Evolutionary conservation across 2,329 filamentous ascomycete genomes (phyloP), one percentile per base, ranked within the genome.

Genomic region (Rosellinia necatrix): DNA sequence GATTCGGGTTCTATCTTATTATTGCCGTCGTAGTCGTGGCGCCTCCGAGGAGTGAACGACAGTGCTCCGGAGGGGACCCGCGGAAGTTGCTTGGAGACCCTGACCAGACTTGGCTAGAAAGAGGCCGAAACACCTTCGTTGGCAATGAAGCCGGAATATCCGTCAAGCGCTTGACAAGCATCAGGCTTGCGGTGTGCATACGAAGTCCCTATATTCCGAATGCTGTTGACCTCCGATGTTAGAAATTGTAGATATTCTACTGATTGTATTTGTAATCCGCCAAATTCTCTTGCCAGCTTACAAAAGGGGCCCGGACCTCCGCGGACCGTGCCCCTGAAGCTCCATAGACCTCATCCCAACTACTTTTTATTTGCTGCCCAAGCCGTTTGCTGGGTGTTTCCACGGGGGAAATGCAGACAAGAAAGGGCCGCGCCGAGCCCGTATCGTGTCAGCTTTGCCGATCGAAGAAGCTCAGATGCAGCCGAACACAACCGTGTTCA

Each of bases 401-500:
- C 30, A 3, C 37, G 51, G n/a, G 22, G 5, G 21, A 30, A 49
- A 62, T 27, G 21, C 64, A 65, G 52, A 42, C 54, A 42, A 59
- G 35, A 53, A 61, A 42, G 41, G 29, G 47, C 4, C 63, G 57
- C 22, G 38, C 49, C 41, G 63, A 65, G 38, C 61, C 54, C 22
- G 53, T 53, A 42, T 66, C 56, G 8, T 66, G 59, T 51, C 56
- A 63, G 48, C 59, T 56, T 17, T 63, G 63, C 29, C 61, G 63
- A 32, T 59, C 49, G 5, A 63, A 62, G 38, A 64, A 64, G 37
- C 22, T 64, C 19, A 63, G 53, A 41, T 64, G 63, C 29, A 60
- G 59, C 49, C 57, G 59, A 44, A 44, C 49, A 13, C 56, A 63
- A 30, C 61, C 59, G 8, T 63, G 63, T 29, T 63, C 63, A 6